These are phyloP conservation scores for Parastagonospora nodorum DNA, from an alignment of 2,329 filamentous ascomycete genomes.

Conservation along the genomic window DNA sequence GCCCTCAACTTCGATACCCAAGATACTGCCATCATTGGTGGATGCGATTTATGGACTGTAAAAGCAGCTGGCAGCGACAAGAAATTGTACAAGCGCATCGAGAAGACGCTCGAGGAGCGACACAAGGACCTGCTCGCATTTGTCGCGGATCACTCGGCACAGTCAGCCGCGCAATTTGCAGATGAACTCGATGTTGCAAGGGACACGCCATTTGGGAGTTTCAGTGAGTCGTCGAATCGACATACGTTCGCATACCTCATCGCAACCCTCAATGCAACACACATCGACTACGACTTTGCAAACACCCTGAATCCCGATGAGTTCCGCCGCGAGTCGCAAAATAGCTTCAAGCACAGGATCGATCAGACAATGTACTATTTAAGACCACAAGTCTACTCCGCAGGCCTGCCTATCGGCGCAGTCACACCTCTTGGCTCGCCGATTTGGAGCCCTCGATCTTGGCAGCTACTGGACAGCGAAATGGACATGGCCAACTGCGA, in stretches of 20 bases:
- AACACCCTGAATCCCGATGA: constrained; percentile 86
- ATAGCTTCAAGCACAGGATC: constrained; percentile 82
- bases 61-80: constrained; percentile 95
- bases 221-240: constrained; percentile 85
- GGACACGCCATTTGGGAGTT: constrained; percentile 87
- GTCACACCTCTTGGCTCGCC: constrained; percentile 58
- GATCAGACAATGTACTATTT: constrained; percentile 87
- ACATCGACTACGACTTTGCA: constrained; percentile 97
- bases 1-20: constrained; percentile 95
- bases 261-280: constrained; percentile 92
- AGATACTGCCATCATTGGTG: constrained; percentile 88
- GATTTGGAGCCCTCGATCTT: constrained; percentile 87
- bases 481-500: constrained; percentile 90
- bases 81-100: constrained; percentile 96
- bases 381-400: constrained; percentile 62
- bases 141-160: constrained; percentile 84
- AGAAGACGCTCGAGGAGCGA: constrained; percentile 86
- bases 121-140: constrained; percentile 87
- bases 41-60: constrained; percentile 95
- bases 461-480: constrained; percentile 90
- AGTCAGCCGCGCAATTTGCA: constrained; percentile 73
- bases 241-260: constrained; percentile 96
- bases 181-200: constrained; percentile 74
- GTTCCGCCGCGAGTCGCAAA: constrained; percentile 82
- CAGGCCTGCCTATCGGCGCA: constrained; percentile 51